These are phyloP conservation scores for Hypomyces rosellus DNA, from an alignment of 2,329 filamentous ascomycete species.

Conservation along the genomic window DNA sequence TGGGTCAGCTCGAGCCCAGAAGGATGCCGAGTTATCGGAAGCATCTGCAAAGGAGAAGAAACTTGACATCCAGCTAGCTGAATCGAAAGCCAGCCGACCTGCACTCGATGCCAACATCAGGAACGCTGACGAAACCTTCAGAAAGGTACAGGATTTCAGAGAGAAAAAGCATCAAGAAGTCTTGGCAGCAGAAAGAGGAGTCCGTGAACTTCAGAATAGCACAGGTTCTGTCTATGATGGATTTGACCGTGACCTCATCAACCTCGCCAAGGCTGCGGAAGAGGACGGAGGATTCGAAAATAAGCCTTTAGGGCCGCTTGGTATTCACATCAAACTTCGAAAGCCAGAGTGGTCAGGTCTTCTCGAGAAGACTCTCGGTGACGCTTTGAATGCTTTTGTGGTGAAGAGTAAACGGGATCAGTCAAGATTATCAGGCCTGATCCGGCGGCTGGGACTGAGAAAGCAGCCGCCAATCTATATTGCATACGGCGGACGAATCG, in stretches of 20 bases:
- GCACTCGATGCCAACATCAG: conserved; percentile 27
- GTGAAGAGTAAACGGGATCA: conserved; percentile 74
- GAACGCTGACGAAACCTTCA: conserved; percentile 24
- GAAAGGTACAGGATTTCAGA: conserved; percentile 26
- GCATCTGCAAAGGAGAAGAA: conserved; percentile 21
- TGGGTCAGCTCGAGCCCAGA: conserved; percentile 61
- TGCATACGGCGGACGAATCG: conserved; percentile 29
- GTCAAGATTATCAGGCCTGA: conserved; percentile 57
- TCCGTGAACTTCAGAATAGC: conserved; percentile 45
- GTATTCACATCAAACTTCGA: conserved; percentile 66
- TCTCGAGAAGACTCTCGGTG: conserved; percentile 71
- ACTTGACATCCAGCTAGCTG: conserved; percentile 21
- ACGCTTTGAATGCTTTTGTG: conserved; percentile 66
- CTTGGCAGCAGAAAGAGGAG: conserved; percentile 37
- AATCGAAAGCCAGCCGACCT: conserved; percentile 25
- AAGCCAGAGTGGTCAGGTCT: conserved; percentile 79
- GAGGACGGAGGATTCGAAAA: conserved; percentile 61
- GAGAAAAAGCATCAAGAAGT: conserved; percentile 49
- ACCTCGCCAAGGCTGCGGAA: conserved; percentile 62
- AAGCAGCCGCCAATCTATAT: conserved; percentile 33
- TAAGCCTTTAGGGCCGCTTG: conserved; percentile 78
- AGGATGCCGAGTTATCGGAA: conserved; percentile 46
- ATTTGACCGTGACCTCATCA: conserved; percentile 57
- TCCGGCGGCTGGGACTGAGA: conserved; percentile 55
- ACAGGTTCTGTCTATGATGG: conserved; percentile 56